A percentile compares a stretch with the other conserved stretches of the same genome.
phyloP scores from a whole-genome alignment of 768 basidiomycete species.

The Lentinula guzmanii region DNA sequence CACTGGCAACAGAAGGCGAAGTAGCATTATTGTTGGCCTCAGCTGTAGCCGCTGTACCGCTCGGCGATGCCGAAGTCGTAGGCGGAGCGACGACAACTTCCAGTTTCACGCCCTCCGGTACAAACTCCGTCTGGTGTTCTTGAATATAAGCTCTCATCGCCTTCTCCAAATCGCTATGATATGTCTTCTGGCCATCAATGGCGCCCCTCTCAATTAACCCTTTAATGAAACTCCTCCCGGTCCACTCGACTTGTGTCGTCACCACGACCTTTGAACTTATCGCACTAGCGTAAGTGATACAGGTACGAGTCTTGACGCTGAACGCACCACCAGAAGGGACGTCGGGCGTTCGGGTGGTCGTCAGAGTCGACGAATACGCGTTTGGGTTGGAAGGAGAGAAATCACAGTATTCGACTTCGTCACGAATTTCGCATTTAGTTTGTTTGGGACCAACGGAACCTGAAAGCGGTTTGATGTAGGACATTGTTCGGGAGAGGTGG shows the following conservation, averaged over 20 bases:
- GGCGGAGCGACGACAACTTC: constrained; percentile 43
- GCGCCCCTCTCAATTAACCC: constrained; percentile 91
- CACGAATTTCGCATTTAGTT: constrained; percentile 92
- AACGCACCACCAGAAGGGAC: constrained; percentile 94
- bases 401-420: constrained; percentile 76
- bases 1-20: constrained; percentile 12
- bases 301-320: constrained; percentile 89
- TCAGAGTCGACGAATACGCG: constrained; percentile 73
- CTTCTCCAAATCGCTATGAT: constrained; percentile 76
- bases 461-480: constrained; percentile 91
- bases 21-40: constrained; percentile 7
- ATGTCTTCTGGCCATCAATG: constrained; percentile 87
- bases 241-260: constrained; percentile 93
- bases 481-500: constrained; percentile 81
- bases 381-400: constrained; percentile 39
- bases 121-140: constrained; percentile 85
- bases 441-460: constrained; percentile 89
- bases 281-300: constrained; percentile 88
- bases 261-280: constrained; percentile 76
- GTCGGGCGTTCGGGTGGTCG: constrained; percentile 90
- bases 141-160: constrained; percentile 87
- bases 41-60: constrained; percentile 20
- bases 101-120: constrained; percentile 73
- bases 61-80: constrained; percentile 32
- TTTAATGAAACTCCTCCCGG: constrained; percentile 93